phyloP scores from a whole-genome alignment of 192 early-diverging fungal genomes.

The Coemansia sp. region DNA sequence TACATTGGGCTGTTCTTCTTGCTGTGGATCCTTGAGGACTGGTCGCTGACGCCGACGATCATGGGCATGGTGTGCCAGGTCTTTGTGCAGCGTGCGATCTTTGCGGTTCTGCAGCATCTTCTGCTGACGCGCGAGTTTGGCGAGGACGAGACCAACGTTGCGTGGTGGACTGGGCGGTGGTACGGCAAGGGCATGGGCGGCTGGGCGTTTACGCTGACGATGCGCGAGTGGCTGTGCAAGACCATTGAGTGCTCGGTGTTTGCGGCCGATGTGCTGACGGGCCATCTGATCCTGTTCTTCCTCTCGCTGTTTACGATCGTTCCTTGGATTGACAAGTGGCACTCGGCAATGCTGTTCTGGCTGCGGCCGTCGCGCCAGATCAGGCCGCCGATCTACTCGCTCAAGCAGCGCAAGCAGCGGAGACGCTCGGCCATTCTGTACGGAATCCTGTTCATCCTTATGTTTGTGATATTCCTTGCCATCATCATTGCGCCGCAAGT shows the following conservation, averaged over 20 bases:
- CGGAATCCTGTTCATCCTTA: conserved; percentile 64
- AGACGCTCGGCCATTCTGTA: conserved; percentile 66
- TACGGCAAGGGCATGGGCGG: conserved; percentile 71
- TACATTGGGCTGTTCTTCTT: conserved; percentile 63
- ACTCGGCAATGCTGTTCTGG: conserved; percentile 84
- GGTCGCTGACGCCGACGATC: conserved; percentile 63
- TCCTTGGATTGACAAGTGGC: conserved; percentile 70
- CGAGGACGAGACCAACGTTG: conserved; percentile 78
- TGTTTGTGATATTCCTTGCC: conserved; percentile 65
- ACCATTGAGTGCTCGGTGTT: conserved; percentile 82
- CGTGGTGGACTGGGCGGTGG: conserved; percentile 88
- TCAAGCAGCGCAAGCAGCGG: conserved; percentile 63
- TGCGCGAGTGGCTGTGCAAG: conserved; percentile 83
- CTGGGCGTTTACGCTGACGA: conserved; percentile 67
- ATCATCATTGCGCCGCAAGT: conserved; percentile 66
- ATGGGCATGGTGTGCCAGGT: conserved; percentile 67
- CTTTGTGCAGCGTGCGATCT: conserved; percentile 68
- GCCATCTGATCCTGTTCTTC: conserved; percentile 76
- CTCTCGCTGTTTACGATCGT: conserved; percentile 70
- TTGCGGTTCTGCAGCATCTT: conserved; percentile 67
- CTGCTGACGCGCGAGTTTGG: conserved; percentile 81
- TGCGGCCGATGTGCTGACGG: conserved; percentile 74
- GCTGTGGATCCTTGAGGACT: conserved; percentile 69
- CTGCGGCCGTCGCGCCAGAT: conserved; percentile 78
- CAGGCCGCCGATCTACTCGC: conserved; percentile 70